Evolutionary conservation across 495 filamentous ascomycete species (phyloP).

Genomic region (Mycothermus thermophilus): DNA sequence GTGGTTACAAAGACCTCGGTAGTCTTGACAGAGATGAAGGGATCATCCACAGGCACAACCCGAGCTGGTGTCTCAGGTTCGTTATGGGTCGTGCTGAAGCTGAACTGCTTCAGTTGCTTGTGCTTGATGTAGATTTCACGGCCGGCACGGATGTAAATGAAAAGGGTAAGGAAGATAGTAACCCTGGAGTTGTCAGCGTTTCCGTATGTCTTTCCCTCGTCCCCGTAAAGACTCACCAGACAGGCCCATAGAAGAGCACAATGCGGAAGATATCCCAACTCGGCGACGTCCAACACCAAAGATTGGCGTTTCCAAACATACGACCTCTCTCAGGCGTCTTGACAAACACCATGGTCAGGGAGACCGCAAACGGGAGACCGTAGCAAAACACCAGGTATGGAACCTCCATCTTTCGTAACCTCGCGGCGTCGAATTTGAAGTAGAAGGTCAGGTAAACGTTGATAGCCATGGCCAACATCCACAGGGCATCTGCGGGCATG

Average conservation of each 20-base stretch:
- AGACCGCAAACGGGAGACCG: conserved; percentile 57
- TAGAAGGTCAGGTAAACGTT: conserved; percentile 87
- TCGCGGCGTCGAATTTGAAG: conserved; percentile 51
- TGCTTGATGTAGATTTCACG: conserved; percentile 50
- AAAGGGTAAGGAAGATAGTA: conserved; percentile 51
- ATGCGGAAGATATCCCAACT: conserved; percentile 63
- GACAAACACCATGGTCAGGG: conserved; percentile 54
- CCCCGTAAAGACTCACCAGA: conserved; percentile 47
- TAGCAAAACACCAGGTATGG: conserved; percentile 63
- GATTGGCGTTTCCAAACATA: conserved; percentile 63
- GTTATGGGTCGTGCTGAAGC: conserved; percentile 16
- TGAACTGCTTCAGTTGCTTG: conserved; percentile 32
- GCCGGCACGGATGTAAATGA: conserved; percentile 63
- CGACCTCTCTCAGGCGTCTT: conserved; percentile 30
- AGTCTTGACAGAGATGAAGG: conserved; percentile 40
- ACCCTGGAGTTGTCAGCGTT: conserved; percentile 25
- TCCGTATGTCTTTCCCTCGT: neutral
- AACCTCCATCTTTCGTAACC: conserved; percentile 55
- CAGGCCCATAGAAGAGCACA: conserved; percentile 66
- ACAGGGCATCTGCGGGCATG: conserved; percentile 63
- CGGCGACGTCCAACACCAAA: conserved; percentile 71
- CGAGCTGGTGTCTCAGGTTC: conserved; percentile 6
- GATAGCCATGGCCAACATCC: conserved; percentile 73
- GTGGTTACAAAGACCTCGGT: conserved; percentile 43
- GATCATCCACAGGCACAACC: conserved; percentile 11